These are phyloP conservation scores for Echites panduratus DNA, from an alignment of 257 asterid genomes.

Conservation along the genomic window DNA sequence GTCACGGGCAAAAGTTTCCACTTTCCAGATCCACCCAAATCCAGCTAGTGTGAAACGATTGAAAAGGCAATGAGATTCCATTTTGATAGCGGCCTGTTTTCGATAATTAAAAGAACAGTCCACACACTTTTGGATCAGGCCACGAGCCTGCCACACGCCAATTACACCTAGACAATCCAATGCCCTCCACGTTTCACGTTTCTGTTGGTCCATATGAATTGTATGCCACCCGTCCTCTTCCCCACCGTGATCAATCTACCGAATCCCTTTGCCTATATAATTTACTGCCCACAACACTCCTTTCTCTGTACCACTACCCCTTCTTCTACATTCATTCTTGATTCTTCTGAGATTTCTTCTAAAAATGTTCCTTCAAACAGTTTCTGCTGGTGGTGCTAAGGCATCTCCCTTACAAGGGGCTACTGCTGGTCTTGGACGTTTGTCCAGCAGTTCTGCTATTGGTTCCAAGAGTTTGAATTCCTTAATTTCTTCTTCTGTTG, in stretches of 20 bases:
- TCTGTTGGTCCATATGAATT: slow-evolving; percentile 18
- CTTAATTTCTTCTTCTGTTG: slow-evolving; percentile 20
- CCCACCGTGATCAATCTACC: slow-evolving; percentile 11
- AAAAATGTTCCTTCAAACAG: slow-evolving; percentile 40
- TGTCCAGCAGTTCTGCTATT: background rate
- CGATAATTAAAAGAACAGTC: slow-evolving; percentile 18
- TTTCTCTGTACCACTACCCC: background rate
- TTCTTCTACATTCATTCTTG: background rate
- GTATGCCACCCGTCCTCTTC: slow-evolving; percentile 7
- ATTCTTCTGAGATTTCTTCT: background rate
- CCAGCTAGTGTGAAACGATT: slow-evolving; percentile 20
- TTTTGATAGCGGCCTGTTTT: slow-evolving; percentile 11
- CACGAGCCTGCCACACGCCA: slow-evolving; percentile 62
- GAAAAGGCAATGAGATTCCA: slow-evolving; percentile 13
- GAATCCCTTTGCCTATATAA: background rate
- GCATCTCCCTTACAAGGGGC: slow-evolving; percentile 21
- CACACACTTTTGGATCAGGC: slow-evolving; percentile 32
- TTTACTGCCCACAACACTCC: background rate
- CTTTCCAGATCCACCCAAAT: too few species aligned
- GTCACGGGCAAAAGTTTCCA: too few species aligned
- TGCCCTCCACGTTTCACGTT: slow-evolving; percentile 25
- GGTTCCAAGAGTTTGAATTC: background rate
- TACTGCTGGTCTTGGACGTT: slow-evolving; percentile 20
- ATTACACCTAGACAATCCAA: slow-evolving; percentile 6
- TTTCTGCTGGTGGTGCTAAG: slow-evolving; percentile 36